Evolutionary conservation across 306 rosid species (phyloP), one percentile per base, ranked within the genome.

Genomic region (Dalbergia cochinchinensis): DNA sequence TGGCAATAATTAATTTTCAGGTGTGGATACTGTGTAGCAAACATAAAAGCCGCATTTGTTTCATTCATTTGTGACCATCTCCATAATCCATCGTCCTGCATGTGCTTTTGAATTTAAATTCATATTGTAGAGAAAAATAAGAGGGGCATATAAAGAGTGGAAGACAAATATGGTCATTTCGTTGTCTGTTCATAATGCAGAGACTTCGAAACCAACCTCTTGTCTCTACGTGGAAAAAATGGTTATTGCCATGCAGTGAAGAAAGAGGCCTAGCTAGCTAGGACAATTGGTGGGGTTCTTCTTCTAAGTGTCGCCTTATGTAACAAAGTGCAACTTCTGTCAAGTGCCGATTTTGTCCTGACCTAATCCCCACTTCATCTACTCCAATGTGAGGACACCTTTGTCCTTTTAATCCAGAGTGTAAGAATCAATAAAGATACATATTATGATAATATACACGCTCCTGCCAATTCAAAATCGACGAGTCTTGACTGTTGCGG

Each of bases 31-130:
- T 26, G 31, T 26, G 2, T 26, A 26, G 31, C 31, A 26, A 26
- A 26, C 2, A 26, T n/a, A 53, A 11, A 35, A 19, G 31, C 14
- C 5, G 18, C 55, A 4, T 39, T 63, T 53, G 79, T 73, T 18
- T 11, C 26, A 26, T 67, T 42, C 78, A 64, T 64, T 69, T 64
- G 39, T 72, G 61, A 31, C 10, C 42, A 41, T 41, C 79, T 35
- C 67, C 62, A 51, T 26, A 15, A 16, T 60, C 61, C 44, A 8
- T 47, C 31, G 45, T 57, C 10, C 31, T 41, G 4, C 20, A 67
- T 26, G 22, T 44, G 69, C 4, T 55, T 78, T 78, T 59, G 82
- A 78, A 78, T 44, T 78, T 78, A 80, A 80, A 73, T 12, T 57
- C 15, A 13, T 6, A 12, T 6, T 5, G 14, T 6, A 50, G 2